These are phyloP conservation scores for Naganishia onofrii DNA, from an alignment of 768 basidiomycete genomes.

Conservation along the genomic window DNA sequence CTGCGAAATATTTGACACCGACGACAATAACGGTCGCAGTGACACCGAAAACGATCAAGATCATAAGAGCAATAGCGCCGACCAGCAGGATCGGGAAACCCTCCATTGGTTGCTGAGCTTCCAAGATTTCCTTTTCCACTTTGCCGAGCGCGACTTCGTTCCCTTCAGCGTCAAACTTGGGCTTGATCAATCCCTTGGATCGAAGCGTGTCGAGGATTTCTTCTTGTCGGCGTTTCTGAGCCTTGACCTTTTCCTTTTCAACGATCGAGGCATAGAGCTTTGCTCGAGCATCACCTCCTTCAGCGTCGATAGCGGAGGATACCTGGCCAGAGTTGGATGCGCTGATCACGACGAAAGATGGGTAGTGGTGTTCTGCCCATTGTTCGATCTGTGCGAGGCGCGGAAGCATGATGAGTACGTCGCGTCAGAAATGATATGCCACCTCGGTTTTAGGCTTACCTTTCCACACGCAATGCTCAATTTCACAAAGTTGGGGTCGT, in stretches of 20 bases:
- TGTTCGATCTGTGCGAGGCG: conserved; percentile 67
- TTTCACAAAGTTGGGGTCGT: conserved; percentile 82
- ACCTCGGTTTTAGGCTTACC: conserved; percentile 55
- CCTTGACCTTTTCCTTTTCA: conserved; percentile 39
- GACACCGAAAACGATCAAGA: conserved; percentile 14
- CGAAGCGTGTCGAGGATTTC: conserved; percentile 56
- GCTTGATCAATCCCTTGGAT: conserved; percentile 49
- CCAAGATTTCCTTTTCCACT: conserved; percentile 5
- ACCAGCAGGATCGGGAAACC: conserved; percentile 9
- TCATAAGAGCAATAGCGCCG: background rate
- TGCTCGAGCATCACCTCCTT: conserved; percentile 51
- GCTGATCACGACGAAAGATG: conserved; percentile 68
- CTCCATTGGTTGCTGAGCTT: conserved; percentile 9
- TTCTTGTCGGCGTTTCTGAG: conserved; percentile 32
- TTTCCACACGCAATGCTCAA: conserved; percentile 80
- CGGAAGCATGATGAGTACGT: conserved; percentile 13
- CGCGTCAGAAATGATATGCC: too few species aligned
- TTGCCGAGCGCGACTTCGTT: background rate
- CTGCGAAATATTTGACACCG: conserved; percentile 15
- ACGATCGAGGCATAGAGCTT: conserved; percentile 44
- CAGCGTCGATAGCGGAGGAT: conserved; percentile 49
- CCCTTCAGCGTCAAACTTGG: conserved; percentile 21
- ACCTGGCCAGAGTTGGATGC: conserved; percentile 28
- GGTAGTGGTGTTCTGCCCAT: conserved; percentile 91
- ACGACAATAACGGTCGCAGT: conserved; percentile 13